Evolutionary conservation across 495 filamentous ascomycete species (phyloP).

Genomic region (Annulohypoxylon stygium): DNA sequence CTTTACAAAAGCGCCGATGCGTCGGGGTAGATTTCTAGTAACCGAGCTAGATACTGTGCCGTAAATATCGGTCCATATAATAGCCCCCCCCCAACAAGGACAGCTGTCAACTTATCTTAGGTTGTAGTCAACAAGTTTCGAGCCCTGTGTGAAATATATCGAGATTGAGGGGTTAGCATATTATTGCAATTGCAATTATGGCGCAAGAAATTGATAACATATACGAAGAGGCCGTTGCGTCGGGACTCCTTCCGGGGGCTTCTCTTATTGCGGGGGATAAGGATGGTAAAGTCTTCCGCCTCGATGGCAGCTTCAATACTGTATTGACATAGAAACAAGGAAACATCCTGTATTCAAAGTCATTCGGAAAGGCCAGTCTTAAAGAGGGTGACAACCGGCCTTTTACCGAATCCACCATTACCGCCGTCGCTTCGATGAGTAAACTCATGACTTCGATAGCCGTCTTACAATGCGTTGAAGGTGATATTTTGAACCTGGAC

Average conservation of each 20-base stretch:
- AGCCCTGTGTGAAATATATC: neutral
- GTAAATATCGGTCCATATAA: neutral
- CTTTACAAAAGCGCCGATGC: neutral
- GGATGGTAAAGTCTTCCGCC: conserved; percentile 26
- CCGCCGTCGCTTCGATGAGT: conserved; percentile 66
- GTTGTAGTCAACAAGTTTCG: neutral
- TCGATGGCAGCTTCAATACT: neutral
- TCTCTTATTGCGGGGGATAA: conserved; percentile 40
- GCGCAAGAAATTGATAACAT: conserved; percentile 33
- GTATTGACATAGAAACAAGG: conserved; percentile 18
- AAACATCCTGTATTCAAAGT: conserved; percentile 39
- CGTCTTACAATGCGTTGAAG: conserved; percentile 64
- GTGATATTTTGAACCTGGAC: conserved; percentile 58
- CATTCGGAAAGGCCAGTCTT: conserved; percentile 32
- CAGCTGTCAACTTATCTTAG: neutral
- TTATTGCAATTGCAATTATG: conserved; percentile 10
- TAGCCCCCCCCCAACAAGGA: neutral
- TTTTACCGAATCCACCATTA: conserved; percentile 65
- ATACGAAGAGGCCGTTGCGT: conserved; percentile 40
- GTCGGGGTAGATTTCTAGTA: neutral
- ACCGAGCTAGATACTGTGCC: neutral
- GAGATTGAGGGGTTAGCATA: neutral
- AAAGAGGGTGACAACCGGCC: conserved; percentile 32
- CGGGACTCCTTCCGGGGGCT: conserved; percentile 40
- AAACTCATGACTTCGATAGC: conserved; percentile 65